Evolutionary conservation across 2,329 filamentous ascomycete species (phyloP).

Genomic region (Fusarium mangiferae): DNA sequence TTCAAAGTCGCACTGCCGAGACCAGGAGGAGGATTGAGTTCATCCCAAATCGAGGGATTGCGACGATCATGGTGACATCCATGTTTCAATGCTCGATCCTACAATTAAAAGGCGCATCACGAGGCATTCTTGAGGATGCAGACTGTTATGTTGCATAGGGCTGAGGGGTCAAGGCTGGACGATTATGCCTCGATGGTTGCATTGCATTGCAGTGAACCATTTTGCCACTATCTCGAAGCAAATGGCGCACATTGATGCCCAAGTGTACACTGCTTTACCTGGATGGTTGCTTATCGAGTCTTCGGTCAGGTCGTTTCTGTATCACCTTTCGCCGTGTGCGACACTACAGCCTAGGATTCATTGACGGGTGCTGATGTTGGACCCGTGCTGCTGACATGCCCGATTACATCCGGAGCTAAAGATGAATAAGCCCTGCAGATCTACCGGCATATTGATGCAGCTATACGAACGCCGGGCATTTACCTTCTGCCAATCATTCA

Average conservation of each 20-base stretch:
- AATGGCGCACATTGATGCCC: background rate
- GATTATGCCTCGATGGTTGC: background rate
- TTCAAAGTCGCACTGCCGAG: background rate
- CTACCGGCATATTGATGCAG: background rate
- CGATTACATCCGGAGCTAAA: background rate
- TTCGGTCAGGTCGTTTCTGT: background rate
- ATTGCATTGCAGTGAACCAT: background rate
- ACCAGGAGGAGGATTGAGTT: background rate
- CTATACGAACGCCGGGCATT: background rate
- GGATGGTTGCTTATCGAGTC: background rate
- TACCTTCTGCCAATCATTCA: too few relatives aligned
- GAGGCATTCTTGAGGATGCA: background rate
- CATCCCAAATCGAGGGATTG: background rate
- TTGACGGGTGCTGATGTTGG: background rate
- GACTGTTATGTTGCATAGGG: constrained; percentile 1
- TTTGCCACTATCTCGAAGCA: background rate
- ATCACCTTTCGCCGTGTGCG: background rate
- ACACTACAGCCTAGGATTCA: background rate
- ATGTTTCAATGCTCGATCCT: background rate
- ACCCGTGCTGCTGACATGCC: background rate
- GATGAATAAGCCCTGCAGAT: background rate
- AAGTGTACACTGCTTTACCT: background rate
- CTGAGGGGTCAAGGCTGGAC: background rate
- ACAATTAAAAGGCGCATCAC: background rate
- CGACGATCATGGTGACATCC: constrained; percentile 1